phyloP scores from a whole-genome alignment of 2,329 filamentous ascomycete species.

The Colletotrichum spaethianum region DNA sequence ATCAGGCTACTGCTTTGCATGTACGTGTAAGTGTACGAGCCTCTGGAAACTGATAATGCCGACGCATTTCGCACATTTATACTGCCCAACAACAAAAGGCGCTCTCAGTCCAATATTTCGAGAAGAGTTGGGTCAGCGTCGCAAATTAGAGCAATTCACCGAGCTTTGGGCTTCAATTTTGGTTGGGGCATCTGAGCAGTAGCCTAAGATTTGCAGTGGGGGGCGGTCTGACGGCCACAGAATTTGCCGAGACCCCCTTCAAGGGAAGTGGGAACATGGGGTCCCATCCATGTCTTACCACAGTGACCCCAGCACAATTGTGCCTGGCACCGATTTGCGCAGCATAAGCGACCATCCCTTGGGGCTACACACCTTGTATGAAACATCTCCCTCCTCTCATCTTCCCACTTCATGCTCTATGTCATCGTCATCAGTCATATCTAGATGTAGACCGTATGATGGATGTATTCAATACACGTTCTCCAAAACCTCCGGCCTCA shows the following conservation, averaged over 20 bases:
- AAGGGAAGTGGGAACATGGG: no score
- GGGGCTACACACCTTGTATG: not conserved
- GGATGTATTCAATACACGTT: not conserved
- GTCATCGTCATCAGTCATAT: not conserved
- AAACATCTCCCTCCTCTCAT: not conserved
- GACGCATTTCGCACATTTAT: not conserved
- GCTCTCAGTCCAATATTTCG: not conserved
- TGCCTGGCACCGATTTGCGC: not conserved
- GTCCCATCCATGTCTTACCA: not conserved
- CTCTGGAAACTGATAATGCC: not conserved
- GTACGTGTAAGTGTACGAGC: not conserved
- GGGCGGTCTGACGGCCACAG: not conserved
- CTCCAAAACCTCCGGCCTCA: not conserved
- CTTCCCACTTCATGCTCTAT: not conserved
- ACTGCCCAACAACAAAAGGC: not conserved
- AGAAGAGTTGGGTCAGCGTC: no score
- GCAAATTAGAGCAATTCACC: not conserved
- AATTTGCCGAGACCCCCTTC: no score
- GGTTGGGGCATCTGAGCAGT: not conserved
- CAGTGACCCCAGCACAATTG: not conserved
- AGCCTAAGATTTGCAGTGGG: not conserved
- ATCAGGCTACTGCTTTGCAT: not conserved
- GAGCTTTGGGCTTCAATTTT: not conserved
- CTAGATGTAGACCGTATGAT: not conserved
- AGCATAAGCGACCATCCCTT: no score